Evolutionary conservation across 73 alveolate genomes (phyloP).

Genomic region (Tetrahymena borealis): DNA sequence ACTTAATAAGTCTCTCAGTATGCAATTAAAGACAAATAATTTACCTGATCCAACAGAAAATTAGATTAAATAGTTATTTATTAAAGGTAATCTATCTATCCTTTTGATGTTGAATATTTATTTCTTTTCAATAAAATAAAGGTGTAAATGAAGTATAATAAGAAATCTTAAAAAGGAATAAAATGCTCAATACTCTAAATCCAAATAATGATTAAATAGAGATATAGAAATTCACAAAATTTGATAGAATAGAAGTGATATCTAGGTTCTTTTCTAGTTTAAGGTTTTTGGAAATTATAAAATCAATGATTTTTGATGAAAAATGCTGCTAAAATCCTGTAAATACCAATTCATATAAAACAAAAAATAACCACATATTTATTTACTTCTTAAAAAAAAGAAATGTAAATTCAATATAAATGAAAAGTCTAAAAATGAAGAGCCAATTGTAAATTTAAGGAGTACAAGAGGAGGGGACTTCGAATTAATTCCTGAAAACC

Average conservation of each 20-base stretch:
- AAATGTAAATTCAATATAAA: neutral
- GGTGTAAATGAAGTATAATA: neutral
- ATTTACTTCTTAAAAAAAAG: neutral
- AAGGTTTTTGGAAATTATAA: neutral
- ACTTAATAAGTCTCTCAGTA: neutral
- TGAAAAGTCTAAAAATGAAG: neutral
- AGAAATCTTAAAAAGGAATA: neutral
- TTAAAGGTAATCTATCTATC: neutral
- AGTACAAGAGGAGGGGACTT: too few species aligned
- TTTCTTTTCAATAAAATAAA: neutral
- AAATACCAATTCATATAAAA: neutral
- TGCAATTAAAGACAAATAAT: neutral
- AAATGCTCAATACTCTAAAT: neutral
- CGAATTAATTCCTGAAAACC: too few species aligned
- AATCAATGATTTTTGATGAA: neutral
- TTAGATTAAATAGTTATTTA: neutral
- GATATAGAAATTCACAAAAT: neutral
- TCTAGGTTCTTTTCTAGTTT: neutral
- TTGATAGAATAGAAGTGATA: neutral
- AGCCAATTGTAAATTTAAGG: too few species aligned
- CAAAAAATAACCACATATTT: neutral
- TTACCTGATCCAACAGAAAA: neutral
- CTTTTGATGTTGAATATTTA: neutral
- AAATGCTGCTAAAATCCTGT: neutral
- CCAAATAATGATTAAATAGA: neutral